Percentiles rank a stretch among this genome's conserved stretches.
Conservation (phyloP, 2,329 filamentous ascomycete species). For the Colletotrichum camelliae region DNA sequence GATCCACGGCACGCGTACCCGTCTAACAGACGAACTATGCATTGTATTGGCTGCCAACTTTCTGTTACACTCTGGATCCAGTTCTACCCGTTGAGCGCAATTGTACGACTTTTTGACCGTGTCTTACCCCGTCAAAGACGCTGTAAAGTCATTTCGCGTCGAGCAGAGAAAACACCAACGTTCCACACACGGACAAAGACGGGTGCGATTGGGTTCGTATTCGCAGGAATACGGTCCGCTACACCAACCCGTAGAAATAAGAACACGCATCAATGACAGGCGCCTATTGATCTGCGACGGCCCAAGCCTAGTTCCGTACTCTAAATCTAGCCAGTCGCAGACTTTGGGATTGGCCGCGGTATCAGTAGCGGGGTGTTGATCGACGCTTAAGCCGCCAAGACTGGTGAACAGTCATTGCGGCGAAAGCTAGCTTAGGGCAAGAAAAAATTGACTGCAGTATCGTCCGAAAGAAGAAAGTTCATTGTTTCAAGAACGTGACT, state of each 20-base stretch:
- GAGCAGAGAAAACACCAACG: not conserved
- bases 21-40: not conserved
- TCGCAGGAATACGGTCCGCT: not conserved
- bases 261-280: not conserved
- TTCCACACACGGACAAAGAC: not conserved
- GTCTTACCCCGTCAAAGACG: not conserved
- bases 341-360: not conserved
- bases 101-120: not conserved
- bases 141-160: not conserved
- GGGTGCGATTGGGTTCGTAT: not conserved
- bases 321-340: not conserved
- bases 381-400: not conserved
- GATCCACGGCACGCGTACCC: not conserved
- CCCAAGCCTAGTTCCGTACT: not conserved
- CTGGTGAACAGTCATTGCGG: not conserved
- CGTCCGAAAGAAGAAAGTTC: not conserved
- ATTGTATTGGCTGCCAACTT: not conserved
- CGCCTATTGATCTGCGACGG: not conserved
- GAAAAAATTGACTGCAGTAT: too few species aligned
- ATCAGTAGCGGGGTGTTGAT: not conserved
- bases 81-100: not conserved
- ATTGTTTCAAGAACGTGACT: not conserved
- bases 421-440: not conserved
- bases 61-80: not conserved
- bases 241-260: not conserved